These are phyloP conservation scores for Marasmius oreades DNA, from an alignment of 1,284 basidiomycete species.

Conservation along the genomic window DNA sequence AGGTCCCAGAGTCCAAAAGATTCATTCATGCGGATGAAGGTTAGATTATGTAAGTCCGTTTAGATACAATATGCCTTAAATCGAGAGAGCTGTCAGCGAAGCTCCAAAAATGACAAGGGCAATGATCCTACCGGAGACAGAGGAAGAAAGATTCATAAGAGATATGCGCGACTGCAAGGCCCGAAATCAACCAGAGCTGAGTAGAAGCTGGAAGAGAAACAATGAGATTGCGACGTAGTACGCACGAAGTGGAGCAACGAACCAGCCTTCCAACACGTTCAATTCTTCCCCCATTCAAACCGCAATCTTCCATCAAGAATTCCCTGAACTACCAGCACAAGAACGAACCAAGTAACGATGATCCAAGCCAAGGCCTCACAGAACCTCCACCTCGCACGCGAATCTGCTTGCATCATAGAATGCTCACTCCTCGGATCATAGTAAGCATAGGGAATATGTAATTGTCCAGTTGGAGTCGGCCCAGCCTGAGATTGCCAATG, in stretches of 20 bases:
- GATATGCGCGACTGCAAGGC: too few relatives aligned
- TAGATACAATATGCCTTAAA: too few relatives aligned
- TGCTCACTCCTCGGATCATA: constrained; percentile 44
- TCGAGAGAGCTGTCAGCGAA: too few relatives aligned
- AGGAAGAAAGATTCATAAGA: too few relatives aligned
- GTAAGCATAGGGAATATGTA: constrained; percentile 38
- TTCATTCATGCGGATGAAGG: too few relatives aligned
- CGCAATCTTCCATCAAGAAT: constrained; percentile 13
- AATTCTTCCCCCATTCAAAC: constrained; percentile 1
- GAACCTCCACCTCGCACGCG: constrained; percentile 44
- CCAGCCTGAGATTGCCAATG: constrained; percentile 16
- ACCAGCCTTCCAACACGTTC: background rate
- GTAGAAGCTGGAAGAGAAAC: background rate
- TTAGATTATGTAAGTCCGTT: too few relatives aligned
- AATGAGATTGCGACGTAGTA: background rate
- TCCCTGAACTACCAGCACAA: constrained; percentile 24
- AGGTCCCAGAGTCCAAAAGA: too few relatives aligned
- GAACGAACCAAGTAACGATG: constrained; percentile 30
- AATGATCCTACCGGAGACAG: too few relatives aligned
- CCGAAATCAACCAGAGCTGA: too few relatives aligned
- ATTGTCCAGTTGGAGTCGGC: constrained; percentile 38
- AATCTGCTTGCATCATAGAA: constrained; percentile 39
- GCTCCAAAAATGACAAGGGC: too few relatives aligned
- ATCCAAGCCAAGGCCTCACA: constrained; percentile 38
- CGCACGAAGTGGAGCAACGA: background rate